These are phyloP conservation scores for Luzula sylvatica DNA, from an alignment of 176 grass and related monocot genomes.

Conservation along the genomic window DNA sequence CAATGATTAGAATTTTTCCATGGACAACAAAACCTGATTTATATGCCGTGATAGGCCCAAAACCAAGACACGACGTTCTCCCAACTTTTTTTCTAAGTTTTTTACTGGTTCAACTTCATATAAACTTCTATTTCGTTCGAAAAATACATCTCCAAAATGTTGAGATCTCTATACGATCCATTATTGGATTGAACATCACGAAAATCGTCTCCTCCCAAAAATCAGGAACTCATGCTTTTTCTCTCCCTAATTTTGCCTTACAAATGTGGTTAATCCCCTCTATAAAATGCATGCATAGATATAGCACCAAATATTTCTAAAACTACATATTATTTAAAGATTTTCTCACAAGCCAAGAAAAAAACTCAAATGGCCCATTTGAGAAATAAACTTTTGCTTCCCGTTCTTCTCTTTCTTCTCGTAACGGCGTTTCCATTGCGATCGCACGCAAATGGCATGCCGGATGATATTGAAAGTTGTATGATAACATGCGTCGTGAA, in stretches of 20 bases:
- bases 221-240: conserved; percentile 1
- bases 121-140: background rate
- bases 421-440: background rate
- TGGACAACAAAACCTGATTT: no score
- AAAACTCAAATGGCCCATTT: background rate
- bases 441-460: background rate
- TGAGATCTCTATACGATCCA: no score
- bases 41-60: no score
- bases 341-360: no score
- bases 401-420: conserved; percentile 15
- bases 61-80: background rate
- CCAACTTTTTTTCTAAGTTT: background rate
- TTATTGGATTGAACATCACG: no score
- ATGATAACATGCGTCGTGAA: background rate
- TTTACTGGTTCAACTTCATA: no score
- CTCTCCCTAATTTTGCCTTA: background rate
- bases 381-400: background rate
- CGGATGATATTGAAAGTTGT: background rate
- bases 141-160: background rate
- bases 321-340: background rate
- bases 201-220: no score
- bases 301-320: background rate
- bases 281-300: background rate
- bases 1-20: no score
- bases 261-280: background rate